Evolutionary conservation across 441 rosid species (phyloP).

Genomic region (Gossypium davidsonii): DNA sequence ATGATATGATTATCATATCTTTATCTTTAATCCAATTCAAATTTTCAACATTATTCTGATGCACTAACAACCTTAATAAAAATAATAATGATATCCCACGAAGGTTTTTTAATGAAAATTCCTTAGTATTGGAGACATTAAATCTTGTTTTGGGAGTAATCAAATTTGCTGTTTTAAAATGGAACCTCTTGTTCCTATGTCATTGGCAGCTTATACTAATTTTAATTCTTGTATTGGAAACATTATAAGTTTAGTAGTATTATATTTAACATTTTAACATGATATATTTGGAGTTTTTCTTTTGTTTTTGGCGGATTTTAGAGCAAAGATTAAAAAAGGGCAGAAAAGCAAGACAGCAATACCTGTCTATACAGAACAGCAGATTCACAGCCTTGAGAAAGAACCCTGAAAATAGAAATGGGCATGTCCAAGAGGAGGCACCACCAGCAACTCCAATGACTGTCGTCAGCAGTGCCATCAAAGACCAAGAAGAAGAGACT

Average conservation of each 20-base stretch:
- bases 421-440: constrained; percentile 30
- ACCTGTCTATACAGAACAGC: background rate
- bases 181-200: background rate
- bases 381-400: background rate
- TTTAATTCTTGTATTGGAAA: background rate
- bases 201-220: background rate
- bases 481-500: constrained; percentile 27
- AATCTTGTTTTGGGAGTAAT: background rate
- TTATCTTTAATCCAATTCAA: background rate
- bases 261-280: background rate
- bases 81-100: background rate
- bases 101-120: background rate
- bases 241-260: background rate
- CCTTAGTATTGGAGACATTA: background rate
- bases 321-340: constrained; percentile 5
- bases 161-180: background rate
- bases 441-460: background rate
- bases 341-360: background rate
- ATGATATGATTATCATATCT: background rate
- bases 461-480: background rate
- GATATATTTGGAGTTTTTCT: background rate
- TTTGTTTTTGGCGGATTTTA: constrained; percentile 18
- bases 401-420: constrained; percentile 18
- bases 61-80: background rate
- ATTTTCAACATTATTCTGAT: background rate